phyloP scores from a whole-genome alignment of 805 yeast species.

The Candida awuae region DNA sequence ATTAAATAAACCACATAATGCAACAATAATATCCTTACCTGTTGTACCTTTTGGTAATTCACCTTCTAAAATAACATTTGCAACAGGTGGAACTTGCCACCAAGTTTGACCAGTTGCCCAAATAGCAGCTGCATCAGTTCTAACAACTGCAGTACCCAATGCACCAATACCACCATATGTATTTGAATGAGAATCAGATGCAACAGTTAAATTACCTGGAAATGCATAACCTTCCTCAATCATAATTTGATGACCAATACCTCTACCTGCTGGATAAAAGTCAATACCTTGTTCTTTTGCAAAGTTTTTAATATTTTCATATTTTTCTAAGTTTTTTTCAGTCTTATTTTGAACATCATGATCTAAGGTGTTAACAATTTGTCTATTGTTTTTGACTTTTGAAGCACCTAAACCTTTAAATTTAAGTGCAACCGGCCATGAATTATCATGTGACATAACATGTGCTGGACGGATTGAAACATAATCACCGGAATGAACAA shows the following conservation, averaged over 20 bases:
- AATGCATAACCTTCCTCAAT: conserved; percentile 98
- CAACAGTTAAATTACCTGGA: conserved; percentile 88
- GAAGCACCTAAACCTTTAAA: conserved; percentile 92
- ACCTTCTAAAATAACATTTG: conserved; percentile 81
- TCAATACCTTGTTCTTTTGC: conserved; percentile 89
- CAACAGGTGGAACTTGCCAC: conserved; percentile 99
- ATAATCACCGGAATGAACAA: conserved; percentile 84
- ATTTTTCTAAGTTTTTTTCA: conserved; percentile 83
- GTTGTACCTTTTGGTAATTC: conserved; percentile 77
- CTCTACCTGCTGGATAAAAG: conserved; percentile 97
- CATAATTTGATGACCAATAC: conserved; percentile 99
- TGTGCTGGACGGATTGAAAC: conserved; percentile 92
- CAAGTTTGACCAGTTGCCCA: conserved; percentile 99
- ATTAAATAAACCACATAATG: conserved; percentile 88
- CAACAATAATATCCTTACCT: conserved; percentile 95
- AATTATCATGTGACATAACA: conserved; percentile 98
- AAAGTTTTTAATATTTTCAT: conserved; percentile 79
- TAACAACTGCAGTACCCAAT: conserved; percentile 93
- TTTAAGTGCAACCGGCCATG: conserved; percentile 98
- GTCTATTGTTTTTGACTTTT: conserved; percentile 73
- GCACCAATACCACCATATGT: conserved; percentile 97
- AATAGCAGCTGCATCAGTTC: conserved; percentile 98
- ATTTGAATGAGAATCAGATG: conserved; percentile 96
- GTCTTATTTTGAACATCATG: conserved; percentile 95
- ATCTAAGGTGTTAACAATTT: conserved; percentile 92